Conservation (phyloP, 1,139 yeast species). For the Suhomyces terraborum region DNA sequence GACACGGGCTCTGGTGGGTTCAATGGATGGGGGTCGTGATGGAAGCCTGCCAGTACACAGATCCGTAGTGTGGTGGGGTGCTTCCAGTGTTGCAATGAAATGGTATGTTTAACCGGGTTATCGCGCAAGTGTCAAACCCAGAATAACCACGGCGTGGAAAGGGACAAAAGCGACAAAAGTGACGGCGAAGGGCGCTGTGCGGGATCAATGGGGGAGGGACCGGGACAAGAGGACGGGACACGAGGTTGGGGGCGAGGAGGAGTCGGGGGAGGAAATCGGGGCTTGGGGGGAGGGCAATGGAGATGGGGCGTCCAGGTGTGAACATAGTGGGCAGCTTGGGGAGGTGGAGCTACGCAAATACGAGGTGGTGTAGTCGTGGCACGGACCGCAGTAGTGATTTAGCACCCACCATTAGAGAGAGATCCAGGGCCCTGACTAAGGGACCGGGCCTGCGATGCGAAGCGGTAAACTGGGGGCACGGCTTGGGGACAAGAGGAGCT, state of each 20-base stretch:
- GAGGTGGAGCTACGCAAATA: slow-evolving; percentile 1
- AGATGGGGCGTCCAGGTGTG: neutral
- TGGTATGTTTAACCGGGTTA: slow-evolving; percentile 15
- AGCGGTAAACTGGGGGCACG: slow-evolving; percentile 7
- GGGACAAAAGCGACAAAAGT: slow-evolving; percentile 2
- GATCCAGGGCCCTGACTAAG: too few relatives aligned
- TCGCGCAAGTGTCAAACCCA: slow-evolving; percentile 14
- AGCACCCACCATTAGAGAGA: too few relatives aligned
- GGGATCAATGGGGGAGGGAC: neutral
- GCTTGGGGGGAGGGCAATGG: neutral
- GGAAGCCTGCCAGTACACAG: slow-evolving; percentile 2
- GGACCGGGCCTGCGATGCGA: slow-evolving; percentile 5
- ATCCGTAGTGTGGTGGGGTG: slow-evolving; percentile 3
- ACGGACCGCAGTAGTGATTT: too few relatives aligned
- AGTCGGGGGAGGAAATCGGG: neutral
- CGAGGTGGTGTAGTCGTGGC: slow-evolving; percentile 5
- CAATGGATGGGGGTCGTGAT: neutral
- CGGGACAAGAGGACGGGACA: neutral
- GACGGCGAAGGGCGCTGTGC: slow-evolving; percentile 3
- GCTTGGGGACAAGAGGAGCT: neutral
- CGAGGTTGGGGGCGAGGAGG: neutral
- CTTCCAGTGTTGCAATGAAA: slow-evolving; percentile 9
- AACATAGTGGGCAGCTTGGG: neutral
- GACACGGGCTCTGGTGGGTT: neutral
- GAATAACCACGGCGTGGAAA: slow-evolving; percentile 5